These are phyloP conservation scores for Talaromyces sp. DNA, from an alignment of 2,329 filamentous ascomycete species.

Conservation along the genomic window DNA sequence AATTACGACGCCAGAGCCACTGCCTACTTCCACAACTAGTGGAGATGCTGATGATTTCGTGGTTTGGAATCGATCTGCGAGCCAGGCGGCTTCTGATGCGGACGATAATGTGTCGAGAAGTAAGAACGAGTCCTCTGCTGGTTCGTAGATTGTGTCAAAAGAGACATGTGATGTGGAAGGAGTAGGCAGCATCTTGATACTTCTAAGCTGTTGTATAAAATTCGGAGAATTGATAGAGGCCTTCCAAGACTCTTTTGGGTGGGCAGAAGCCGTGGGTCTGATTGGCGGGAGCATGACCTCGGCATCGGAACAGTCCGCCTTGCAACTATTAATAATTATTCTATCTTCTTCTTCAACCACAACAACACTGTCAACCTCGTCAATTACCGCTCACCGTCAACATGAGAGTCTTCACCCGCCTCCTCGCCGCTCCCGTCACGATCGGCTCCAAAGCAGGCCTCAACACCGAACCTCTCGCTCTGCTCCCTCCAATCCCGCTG, in stretches of 20 bases:
- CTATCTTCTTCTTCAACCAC: not conserved
- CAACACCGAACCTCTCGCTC: slow-evolving; percentile 56
- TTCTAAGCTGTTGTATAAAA: slow-evolving; percentile 10
- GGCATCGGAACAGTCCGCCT: slow-evolving; percentile 14
- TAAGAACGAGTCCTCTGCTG: slow-evolving; percentile 92
- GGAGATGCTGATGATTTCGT: slow-evolving; percentile 32
- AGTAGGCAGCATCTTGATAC: slow-evolving; percentile 73
- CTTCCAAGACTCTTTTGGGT: not conserved
- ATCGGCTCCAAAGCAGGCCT: slow-evolving; percentile 43
- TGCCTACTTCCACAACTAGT: slow-evolving; percentile 78
- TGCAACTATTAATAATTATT: not conserved
- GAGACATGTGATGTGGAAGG: slow-evolving; percentile 89
- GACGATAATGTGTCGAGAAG: slow-evolving; percentile 87
- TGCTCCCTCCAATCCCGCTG: slow-evolving; percentile 82
- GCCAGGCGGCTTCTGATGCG: slow-evolving; percentile 63
- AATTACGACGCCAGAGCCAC: slow-evolving; percentile 90
- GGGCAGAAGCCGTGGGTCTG: slow-evolving; percentile 14
- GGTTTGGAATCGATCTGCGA: slow-evolving; percentile 58
- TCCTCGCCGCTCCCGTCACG: slow-evolving; percentile 41
- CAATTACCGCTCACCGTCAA: slow-evolving; percentile 8
- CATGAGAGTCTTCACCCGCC: slow-evolving; percentile 37
- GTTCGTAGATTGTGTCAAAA: slow-evolving; percentile 87
- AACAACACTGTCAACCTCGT: not conserved
- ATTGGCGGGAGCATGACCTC: slow-evolving; percentile 19
- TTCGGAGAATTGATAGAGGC: not conserved